Percentiles rank a stretch among this genome's conserved stretches.
phyloP scores from a whole-genome alignment of 148 eudicot species.

The Vaccinium darrowii region DNA sequence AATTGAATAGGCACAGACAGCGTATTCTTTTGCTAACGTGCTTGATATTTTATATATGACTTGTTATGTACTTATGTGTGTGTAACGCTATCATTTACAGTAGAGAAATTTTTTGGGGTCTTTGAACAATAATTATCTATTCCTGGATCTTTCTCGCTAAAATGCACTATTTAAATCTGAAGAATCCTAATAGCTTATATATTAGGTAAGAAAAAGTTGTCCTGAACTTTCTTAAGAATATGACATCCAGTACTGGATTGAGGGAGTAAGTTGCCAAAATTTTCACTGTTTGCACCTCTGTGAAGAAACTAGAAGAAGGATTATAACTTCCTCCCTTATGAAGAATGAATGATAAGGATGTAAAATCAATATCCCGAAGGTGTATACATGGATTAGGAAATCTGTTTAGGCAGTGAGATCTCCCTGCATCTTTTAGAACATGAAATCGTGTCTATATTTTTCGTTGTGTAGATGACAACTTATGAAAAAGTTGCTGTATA shows the following conservation, averaged over 20 bases:
- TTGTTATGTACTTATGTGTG: too few relatives aligned
- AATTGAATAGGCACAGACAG: too few relatives aligned
- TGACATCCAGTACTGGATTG: not conserved
- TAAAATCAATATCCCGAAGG: not conserved
- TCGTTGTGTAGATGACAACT: too few relatives aligned
- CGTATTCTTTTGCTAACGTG: too few relatives aligned
- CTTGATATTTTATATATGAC: too few relatives aligned
- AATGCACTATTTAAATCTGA: not conserved
- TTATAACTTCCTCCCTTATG: not conserved
- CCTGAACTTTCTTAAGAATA: not conserved
- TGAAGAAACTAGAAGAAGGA: not conserved
- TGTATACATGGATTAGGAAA: not conserved
- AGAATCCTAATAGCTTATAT: not conserved
- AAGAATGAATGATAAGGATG: not conserved
- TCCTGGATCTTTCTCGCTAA: not conserved
- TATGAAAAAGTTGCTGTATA: too few relatives aligned
- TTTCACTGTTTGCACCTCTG: not conserved
- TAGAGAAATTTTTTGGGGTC: too few relatives aligned
- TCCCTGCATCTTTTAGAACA: too few relatives aligned
- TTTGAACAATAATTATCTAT: too few relatives aligned
- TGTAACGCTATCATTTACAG: too few relatives aligned
- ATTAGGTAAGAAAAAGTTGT: not conserved
- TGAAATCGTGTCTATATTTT: too few relatives aligned
- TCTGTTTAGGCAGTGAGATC: not conserved
- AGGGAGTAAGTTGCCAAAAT: not conserved